Conservation (phyloP, 306 rosid species). For the Inga laurina region DNA sequence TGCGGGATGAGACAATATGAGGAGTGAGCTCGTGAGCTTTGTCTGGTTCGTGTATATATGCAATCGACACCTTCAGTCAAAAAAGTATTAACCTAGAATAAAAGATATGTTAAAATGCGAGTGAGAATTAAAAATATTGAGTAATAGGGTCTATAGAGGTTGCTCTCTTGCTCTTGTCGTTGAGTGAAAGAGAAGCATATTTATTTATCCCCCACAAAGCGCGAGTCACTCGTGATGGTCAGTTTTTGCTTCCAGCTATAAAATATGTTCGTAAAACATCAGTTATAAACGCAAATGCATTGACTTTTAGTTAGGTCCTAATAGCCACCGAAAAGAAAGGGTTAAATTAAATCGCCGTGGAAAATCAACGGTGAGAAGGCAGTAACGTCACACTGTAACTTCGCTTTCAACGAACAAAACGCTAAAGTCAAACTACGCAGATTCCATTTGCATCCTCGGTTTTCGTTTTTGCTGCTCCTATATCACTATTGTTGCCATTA, state of each 20-base stretch:
- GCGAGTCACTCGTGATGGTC: neutral
- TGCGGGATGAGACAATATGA: neutral
- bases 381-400: neutral
- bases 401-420: neutral
- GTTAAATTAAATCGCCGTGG: conserved; percentile 15
- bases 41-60: neutral
- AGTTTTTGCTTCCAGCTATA: neutral
- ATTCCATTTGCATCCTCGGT: neutral
- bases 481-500: neutral
- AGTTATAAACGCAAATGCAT: neutral
- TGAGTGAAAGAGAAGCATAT: neutral
- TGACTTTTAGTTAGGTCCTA: conserved; percentile 24
- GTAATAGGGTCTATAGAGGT: neutral
- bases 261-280: neutral
- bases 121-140: neutral
- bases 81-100: neutral
- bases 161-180: neutral
- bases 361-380: neutral
- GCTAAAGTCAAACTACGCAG: neutral
- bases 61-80: neutral
- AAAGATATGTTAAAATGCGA: conserved; percentile 14
- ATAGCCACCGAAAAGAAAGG: conserved; percentile 44
- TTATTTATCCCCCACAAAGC: neutral
- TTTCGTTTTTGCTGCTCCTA: neutral
- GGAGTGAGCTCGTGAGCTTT: neutral